Percentiles rank a stretch among this genome's conserved stretches.
phyloP scores from a whole-genome alignment of 1,139 yeast genomes.

The Geotrichum siamense region DNA sequence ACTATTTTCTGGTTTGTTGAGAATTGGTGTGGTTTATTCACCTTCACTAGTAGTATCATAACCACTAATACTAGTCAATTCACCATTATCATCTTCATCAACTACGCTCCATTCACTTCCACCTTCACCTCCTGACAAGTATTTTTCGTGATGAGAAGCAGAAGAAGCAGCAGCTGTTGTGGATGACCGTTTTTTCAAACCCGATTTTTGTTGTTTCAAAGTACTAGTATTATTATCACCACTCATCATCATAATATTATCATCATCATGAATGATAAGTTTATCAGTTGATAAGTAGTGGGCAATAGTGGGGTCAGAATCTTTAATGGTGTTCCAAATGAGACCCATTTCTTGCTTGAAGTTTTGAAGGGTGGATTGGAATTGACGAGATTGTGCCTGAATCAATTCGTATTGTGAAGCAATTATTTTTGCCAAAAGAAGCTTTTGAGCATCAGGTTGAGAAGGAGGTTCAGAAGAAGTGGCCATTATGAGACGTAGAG shows the following conservation, averaged over 20 bases:
- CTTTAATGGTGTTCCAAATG: slow-evolving; percentile 16
- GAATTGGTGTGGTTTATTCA: too few relatives aligned
- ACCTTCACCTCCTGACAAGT: slow-evolving; percentile 15
- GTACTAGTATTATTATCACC: background rate
- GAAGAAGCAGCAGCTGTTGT: background rate
- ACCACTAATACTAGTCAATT: slow-evolving; percentile 24
- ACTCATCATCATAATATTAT: background rate
- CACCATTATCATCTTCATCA: slow-evolving; percentile 23
- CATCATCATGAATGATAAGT: background rate
- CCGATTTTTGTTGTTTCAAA: too few relatives aligned
- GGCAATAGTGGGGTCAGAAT: background rate
- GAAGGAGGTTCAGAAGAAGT: background rate
- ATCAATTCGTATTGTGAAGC: slow-evolving; percentile 19
- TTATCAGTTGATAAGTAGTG: background rate
- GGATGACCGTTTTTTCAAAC: too few relatives aligned
- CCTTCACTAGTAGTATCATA: slow-evolving; percentile 33
- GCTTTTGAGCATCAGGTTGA: slow-evolving; percentile 14
- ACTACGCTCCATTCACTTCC: slow-evolving; percentile 26
- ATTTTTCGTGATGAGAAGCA: background rate
- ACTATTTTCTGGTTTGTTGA: too few relatives aligned
- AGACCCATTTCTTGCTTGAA: slow-evolving; percentile 19
- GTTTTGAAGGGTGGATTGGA: slow-evolving; percentile 18
- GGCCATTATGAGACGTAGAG: slow-evolving; percentile 14
- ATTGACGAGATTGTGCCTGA: slow-evolving; percentile 18
- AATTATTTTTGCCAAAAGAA: slow-evolving; percentile 16